Evolutionary conservation across 1,284 basidiomycete genomes (phyloP).

Genomic region (Puccinia polysora): DNA sequence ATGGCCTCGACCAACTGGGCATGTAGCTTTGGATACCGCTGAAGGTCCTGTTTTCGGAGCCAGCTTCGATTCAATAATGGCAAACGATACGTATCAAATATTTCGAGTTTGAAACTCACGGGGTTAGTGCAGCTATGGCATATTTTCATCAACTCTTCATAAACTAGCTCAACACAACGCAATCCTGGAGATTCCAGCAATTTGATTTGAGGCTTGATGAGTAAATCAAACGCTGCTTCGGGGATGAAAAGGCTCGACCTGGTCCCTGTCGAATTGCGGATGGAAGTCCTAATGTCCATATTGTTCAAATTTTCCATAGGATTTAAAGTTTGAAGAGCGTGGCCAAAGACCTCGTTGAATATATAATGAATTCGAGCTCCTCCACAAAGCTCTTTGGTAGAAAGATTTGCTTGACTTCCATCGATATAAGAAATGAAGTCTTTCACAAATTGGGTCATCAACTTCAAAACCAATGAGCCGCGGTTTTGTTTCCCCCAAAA

Average conservation of each 20-base stretch:
- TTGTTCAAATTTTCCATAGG: slow-evolving; percentile 84
- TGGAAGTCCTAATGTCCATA: slow-evolving; percentile 95
- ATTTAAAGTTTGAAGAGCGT: slow-evolving; percentile 83
- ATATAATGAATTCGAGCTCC: slow-evolving; percentile 99
- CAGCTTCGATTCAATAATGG: no score
- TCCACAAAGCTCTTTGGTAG: slow-evolving; percentile 96
- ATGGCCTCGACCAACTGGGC: slow-evolving; percentile 95
- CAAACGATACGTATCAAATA: no score
- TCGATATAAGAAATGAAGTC: slow-evolving; percentile 98
- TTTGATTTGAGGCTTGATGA: slow-evolving; percentile 99
- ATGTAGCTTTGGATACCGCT: slow-evolving; percentile 89
- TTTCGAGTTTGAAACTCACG: slow-evolving; percentile 57
- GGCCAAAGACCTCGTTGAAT: slow-evolving; percentile 97
- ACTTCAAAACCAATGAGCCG: slow-evolving; percentile 65
- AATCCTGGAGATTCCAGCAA: slow-evolving; percentile 86
- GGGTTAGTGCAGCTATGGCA: slow-evolving; percentile 94
- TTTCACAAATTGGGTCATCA: slow-evolving; percentile 98
- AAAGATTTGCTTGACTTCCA: slow-evolving; percentile 93
- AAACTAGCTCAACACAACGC: slow-evolving; percentile 94
- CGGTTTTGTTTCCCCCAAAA: slow-evolving; percentile 89
- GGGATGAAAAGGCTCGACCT: slow-evolving; percentile 94
- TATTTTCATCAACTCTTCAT: slow-evolving; percentile 98
- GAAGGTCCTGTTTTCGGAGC: slow-evolving; percentile 68
- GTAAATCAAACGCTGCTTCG: slow-evolving; percentile 91
- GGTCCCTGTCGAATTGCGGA: slow-evolving; percentile 95